Evolutionary conservation across 306 rosid species (phyloP), one percentile per base, ranked within the genome.

Genomic region (Pterocarpus macrocarpus): DNA sequence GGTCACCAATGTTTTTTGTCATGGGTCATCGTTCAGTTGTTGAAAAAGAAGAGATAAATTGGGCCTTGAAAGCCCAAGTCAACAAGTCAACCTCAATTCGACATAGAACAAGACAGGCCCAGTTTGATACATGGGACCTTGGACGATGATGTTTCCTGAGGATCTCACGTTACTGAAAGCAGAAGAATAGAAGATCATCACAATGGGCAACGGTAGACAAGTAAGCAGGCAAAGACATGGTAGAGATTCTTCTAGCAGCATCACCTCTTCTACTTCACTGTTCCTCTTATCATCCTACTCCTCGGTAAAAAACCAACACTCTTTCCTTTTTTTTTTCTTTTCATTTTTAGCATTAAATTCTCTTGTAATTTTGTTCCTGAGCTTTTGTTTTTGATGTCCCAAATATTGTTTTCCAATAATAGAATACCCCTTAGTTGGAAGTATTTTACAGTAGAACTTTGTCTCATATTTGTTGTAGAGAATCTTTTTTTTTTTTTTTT

Each of bases 231-330:
- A 32, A 52, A 80, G 80, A 80, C 80, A 95, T 92, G 97, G 90
- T 84, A 49, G 91, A 79, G 79, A 7, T 88, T 85, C 92, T 89
- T 64, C 83, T 77, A 28, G 88, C 83, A 57, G 53, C 90, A 73
- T 47, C 90, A 7, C 88, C 95, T 64, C 71, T 84, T 59, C 91
- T 87, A 34, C 83, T 87, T 70, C 81, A 76, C 50, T 71, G 32
- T 74, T 52, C 78, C 62, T 74, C 92, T 79, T 22, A 76, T 85
- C 85, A 89, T 70, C 75, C 86, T 61, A 35, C 58, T 69, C 71
- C 76, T 35, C 83, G 97, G 98, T 95, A 53, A 73, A 52, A 12
- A 43, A 11, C 41, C 33, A 12, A 14, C 10, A 71, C 77, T 61
- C 53, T 35, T 34, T 43, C 8, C 5, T 5, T 70, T 16, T 9